phyloP scores from a whole-genome alignment of 192 early-diverging fungal genomes.

The Coemansia sp. region DNA sequence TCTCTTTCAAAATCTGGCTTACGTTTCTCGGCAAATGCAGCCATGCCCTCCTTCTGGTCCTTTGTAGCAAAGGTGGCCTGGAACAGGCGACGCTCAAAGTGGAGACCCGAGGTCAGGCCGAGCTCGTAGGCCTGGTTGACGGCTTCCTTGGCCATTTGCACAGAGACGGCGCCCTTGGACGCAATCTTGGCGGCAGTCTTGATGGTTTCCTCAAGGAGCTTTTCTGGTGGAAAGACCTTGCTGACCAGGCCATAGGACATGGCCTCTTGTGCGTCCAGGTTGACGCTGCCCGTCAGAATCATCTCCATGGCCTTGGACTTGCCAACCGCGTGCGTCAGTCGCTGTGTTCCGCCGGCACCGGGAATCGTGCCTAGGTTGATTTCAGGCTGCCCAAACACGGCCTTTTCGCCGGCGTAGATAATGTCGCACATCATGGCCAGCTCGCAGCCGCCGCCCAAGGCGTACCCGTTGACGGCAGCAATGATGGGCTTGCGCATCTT shows the following conservation, averaged over 20 bases:
- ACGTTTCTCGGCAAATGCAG: conserved; percentile 91
- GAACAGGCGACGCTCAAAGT: conserved; percentile 93
- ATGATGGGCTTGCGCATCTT: conserved; percentile 92
- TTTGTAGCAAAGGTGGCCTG: conserved; percentile 85
- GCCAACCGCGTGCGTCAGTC: conserved; percentile 88
- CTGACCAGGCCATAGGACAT: conserved; percentile 82
- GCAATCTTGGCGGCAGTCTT: conserved; percentile 91
- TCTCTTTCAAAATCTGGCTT: conserved; percentile 83
- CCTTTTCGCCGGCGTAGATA: conserved; percentile 97
- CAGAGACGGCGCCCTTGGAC: conserved; percentile 73
- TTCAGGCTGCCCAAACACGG: conserved; percentile 96
- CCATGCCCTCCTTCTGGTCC: conserved; percentile 97
- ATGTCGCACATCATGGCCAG: conserved; percentile 99
- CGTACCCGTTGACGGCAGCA: conserved; percentile 97
- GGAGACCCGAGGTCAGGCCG: conserved; percentile 75
- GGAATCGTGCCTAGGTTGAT: conserved; percentile 98
- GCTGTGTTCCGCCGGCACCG: conserved; percentile 79
- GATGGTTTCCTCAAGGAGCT: conserved; percentile 81
- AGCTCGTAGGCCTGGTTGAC: conserved; percentile 93
- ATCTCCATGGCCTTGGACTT: conserved; percentile 99
- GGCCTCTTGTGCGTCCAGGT: conserved; percentile 84
- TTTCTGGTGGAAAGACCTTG: conserved; percentile 80
- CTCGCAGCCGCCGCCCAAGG: conserved; percentile 98
- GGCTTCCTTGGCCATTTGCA: conserved; percentile 96
- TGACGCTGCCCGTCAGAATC: conserved; percentile 79